Base-by-base conservation (phyloP, 176 grass and related monocot species). In the Raddia distichophylla region DNA sequence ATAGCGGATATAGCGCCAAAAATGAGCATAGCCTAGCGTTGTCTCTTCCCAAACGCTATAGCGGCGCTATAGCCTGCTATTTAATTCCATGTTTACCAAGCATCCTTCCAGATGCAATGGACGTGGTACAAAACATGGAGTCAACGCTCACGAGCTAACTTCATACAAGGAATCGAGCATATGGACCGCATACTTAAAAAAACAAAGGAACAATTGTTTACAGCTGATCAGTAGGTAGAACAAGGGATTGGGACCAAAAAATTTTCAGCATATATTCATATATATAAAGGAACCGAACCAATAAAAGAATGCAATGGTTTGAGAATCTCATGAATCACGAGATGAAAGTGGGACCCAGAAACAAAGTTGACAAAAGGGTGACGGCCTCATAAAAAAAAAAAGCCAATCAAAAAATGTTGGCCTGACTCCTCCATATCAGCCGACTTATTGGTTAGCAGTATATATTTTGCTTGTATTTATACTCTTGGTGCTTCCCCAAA, bases 391-490 rank as follows among this genome's bases (percentile, higher is more conserved):
- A 51, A 79, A 73, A 67, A 85, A 51, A 79, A 73, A 67, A 85
- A 64, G 88, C 84, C 88, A 90, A 86, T 69, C 68, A 74, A 90
- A 90, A 90, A 86, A 73, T 51, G 73, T 78, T 90, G 88, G 83
- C 83, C 32, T 73, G 71, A 84, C 66, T 74, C 67, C 66, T 90
- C 35, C 13, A 45, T 68, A 87, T 80, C 75, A 73, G 65, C 82
- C 65, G 65, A 82, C 79, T 89, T 91, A 89, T 89, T 89, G 65
- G 89, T 89, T 88, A 91, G 71, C 80, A 89, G 63, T 85, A 57
- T 82, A 81, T 76, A 80, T 79, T 69, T 92, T 84, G 83, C 82
- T 86, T 59, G 81, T 91, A 89, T 89, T 81, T 82, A 68, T 91
- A 82, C 37, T 87, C 71, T 46, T 57, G 76, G 73, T 71, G 67